Percentiles rank a stretch among this genome's conserved stretches.
phyloP scores from a whole-genome alignment of 2,329 filamentous ascomycete genomes.

The Diaporthe aspalathi region DNA sequence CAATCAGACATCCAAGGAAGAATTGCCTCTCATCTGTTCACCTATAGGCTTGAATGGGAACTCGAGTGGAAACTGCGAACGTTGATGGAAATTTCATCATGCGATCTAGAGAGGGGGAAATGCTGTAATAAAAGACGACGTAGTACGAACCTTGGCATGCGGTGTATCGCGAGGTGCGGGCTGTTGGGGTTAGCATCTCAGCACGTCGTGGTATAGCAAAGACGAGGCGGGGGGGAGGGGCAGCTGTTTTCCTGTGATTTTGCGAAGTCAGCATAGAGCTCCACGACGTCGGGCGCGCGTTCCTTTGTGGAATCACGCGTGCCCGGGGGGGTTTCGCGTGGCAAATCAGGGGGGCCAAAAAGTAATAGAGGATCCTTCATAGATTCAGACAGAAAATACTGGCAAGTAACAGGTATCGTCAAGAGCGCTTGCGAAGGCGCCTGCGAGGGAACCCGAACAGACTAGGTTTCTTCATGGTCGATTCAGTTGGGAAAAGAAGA shows the following conservation, averaged over 20 bases:
- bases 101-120: slow-evolving; percentile 39
- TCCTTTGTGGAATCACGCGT: background rate
- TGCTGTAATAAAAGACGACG: slow-evolving; percentile 20
- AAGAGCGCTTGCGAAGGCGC: slow-evolving; percentile 60
- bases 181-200: slow-evolving; percentile 25
- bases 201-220: background rate
- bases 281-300: too few relatives aligned
- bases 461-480: slow-evolving; percentile 84
- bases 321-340: background rate
- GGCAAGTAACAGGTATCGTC: slow-evolving; percentile 84
- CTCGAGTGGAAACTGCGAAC: slow-evolving; percentile 94
- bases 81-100: slow-evolving; percentile 81
- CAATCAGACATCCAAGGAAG: slow-evolving; percentile 85
- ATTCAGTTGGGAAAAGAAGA: slow-evolving; percentile 93
- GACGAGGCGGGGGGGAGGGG: background rate
- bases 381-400: slow-evolving; percentile 83
- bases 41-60: slow-evolving; percentile 73
- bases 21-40: slow-evolving; percentile 73
- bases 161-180: background rate
- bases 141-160: slow-evolving; percentile 48
- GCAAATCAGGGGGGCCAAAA: background rate
- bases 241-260: slow-evolving; percentile 10
- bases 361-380: slow-evolving; percentile 15
- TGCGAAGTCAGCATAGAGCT: slow-evolving; percentile 26
- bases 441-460: slow-evolving; percentile 67